Percentiles rank a stretch among this genome's conserved stretches.
These are phyloP conservation scores for Boletus pseudo-olivaceus DNA, from an alignment of 768 basidiomycete species.

Conservation along the genomic window DNA sequence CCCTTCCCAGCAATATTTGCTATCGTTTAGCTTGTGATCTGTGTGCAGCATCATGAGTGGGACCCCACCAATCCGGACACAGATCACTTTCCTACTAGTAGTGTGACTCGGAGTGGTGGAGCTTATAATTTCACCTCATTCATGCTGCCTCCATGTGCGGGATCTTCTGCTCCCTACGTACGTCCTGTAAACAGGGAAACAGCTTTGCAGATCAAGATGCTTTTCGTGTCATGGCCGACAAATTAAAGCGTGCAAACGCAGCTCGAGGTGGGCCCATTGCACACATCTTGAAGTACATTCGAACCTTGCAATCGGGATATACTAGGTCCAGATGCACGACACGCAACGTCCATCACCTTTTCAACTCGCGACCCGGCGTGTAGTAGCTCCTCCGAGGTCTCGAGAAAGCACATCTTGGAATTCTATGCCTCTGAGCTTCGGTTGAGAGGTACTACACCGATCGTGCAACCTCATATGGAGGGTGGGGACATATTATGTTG, in stretches of 20 bases:
- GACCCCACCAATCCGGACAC: not conserved
- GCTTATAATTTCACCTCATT: not conserved
- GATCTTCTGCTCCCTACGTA: slow-evolving; percentile 51
- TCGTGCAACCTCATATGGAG: slow-evolving; percentile 66
- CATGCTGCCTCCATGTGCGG: slow-evolving; percentile 55
- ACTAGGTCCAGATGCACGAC: slow-evolving; percentile 66
- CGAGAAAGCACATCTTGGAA: slow-evolving; percentile 31
- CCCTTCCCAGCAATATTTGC: not conserved
- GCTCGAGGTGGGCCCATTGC: slow-evolving; percentile 45
- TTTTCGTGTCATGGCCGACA: slow-evolving; percentile 25
- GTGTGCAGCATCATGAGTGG: no score
- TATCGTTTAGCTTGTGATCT: not conserved
- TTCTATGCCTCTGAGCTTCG: slow-evolving; percentile 77
- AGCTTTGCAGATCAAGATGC: slow-evolving; percentile 4
- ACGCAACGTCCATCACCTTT: slow-evolving; percentile 25
- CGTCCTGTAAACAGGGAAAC: slow-evolving; percentile 6
- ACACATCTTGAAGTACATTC: not conserved
- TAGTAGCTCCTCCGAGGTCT: not conserved
- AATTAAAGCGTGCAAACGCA: slow-evolving; percentile 49
- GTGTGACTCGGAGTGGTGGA: not conserved
- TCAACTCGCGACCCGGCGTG: slow-evolving; percentile 5
- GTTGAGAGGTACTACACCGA: slow-evolving; percentile 53
- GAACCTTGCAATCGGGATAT: not conserved
- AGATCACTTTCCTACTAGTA: not conserved
- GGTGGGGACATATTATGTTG: slow-evolving; percentile 69